Conservation (phyloP, 371 early-diverging fungal genomes). For the Furculomyces boomerangus region DNA sequence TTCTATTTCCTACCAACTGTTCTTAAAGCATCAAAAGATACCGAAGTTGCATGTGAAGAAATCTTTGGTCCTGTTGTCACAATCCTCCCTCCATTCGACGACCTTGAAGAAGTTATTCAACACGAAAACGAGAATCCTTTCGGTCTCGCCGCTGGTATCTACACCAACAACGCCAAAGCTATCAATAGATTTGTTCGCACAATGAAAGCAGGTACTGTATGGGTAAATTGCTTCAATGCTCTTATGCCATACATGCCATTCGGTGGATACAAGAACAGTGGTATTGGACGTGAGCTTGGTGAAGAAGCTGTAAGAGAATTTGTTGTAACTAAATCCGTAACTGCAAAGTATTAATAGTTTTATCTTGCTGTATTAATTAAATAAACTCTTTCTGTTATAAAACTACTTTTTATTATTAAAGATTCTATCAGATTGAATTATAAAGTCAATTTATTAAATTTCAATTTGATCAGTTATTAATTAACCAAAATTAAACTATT, state of each 20-base stretch:
- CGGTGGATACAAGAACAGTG: slow-evolving; percentile 78
- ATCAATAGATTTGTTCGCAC: slow-evolving; percentile 34
- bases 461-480: no score
- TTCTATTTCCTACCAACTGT: slow-evolving; percentile 69
- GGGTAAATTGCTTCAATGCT: slow-evolving; percentile 43
- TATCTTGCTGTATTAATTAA: no score
- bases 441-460: no score
- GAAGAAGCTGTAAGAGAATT: slow-evolving; percentile 51
- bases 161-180: slow-evolving; percentile 46
- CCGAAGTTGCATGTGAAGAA: slow-evolving; percentile 60
- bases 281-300: slow-evolving; percentile 65
- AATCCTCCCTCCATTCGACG: slow-evolving; percentile 50
- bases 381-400: no score
- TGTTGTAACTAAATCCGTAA: slow-evolving; percentile 44
- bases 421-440: no score
- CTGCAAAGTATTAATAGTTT: slow-evolving; percentile 2
- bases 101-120: slow-evolving; percentile 54
- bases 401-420: no score
- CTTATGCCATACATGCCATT: slow-evolving; percentile 51
- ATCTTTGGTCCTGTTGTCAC: slow-evolving; percentile 85
- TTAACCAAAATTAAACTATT: no score
- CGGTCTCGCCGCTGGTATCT: slow-evolving; percentile 78
- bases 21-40: slow-evolving; percentile 44
- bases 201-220: slow-evolving; percentile 63
- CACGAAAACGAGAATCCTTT: slow-evolving; percentile 47